A percentile compares a stretch with the other conserved stretches of the same genome.
These are phyloP conservation scores for Colletotrichum sp. DNA, from an alignment of 2,329 filamentous ascomycete species.

Conservation along the genomic window DNA sequence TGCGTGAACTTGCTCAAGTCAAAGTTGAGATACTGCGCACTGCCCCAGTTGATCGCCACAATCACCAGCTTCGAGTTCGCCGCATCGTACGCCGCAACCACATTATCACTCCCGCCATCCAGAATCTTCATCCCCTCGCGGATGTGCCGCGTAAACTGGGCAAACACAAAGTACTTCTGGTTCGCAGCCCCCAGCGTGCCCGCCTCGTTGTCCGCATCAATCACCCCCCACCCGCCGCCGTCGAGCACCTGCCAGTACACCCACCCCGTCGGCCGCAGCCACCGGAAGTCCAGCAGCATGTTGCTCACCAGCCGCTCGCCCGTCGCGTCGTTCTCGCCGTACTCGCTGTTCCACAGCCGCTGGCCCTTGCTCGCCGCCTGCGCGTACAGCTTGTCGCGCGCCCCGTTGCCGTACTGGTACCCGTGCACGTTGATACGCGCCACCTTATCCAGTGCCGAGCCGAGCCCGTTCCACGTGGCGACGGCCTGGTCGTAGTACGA, in stretches of 20 bases:
- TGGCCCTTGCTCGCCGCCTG: slow-evolving; percentile 29
- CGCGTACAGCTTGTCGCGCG: slow-evolving; percentile 36
- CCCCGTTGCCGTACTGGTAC: slow-evolving; percentile 40
- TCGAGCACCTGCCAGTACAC: slow-evolving; percentile 50
- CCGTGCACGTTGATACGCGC: slow-evolving; percentile 48
- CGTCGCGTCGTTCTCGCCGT: slow-evolving; percentile 44
- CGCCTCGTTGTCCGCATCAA: slow-evolving; percentile 42
- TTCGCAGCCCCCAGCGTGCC: slow-evolving; percentile 30
- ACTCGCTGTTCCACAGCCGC: slow-evolving; percentile 47
- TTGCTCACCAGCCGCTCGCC: slow-evolving; percentile 38
- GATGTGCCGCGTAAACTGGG: slow-evolving; percentile 46
- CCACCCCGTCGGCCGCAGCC: slow-evolving; percentile 46
- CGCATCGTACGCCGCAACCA: slow-evolving; percentile 43
- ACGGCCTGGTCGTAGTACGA: slow-evolving; percentile 42
- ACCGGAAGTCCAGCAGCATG: slow-evolving; percentile 43
- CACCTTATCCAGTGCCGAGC: slow-evolving; percentile 30
- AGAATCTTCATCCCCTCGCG: slow-evolving; percentile 43
- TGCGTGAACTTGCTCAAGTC: slow-evolving; percentile 39
- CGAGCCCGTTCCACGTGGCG: slow-evolving; percentile 35
- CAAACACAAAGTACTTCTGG: slow-evolving; percentile 47
- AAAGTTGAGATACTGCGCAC: slow-evolving; percentile 41
- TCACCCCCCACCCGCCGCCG: slow-evolving; percentile 43
- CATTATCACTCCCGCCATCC: slow-evolving; percentile 36
- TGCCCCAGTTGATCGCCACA: slow-evolving; percentile 43
- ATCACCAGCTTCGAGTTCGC: slow-evolving; percentile 37